Conservation (phyloP, 768 basidiomycete genomes). For the Tubosaeta sp. region DNA sequence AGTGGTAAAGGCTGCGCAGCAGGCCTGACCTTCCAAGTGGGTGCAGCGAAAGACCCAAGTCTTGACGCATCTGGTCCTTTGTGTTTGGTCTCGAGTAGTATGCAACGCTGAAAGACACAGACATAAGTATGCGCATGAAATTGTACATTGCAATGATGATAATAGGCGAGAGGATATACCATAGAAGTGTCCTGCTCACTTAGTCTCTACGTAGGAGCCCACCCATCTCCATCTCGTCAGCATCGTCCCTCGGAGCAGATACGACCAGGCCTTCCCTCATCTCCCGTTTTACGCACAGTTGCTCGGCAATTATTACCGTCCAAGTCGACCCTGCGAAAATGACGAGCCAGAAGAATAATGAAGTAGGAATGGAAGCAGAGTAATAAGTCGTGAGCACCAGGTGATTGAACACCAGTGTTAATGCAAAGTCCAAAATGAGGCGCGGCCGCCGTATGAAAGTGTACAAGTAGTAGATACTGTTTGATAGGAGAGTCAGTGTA, state of each 20-base stretch:
- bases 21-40: slow-evolving; percentile 1
- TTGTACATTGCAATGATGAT: slow-evolving; percentile 20
- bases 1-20: slow-evolving; percentile 1
- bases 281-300: slow-evolving; percentile 86
- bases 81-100: neutral
- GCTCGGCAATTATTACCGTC: slow-evolving; percentile 81
- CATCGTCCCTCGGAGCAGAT: slow-evolving; percentile 38
- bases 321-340: slow-evolving; percentile 65
- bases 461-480: slow-evolving; percentile 76
- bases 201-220: slow-evolving; percentile 52
- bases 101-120: slow-evolving; percentile 12
- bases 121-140: slow-evolving; percentile 12
- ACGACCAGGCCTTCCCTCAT: slow-evolving; percentile 80
- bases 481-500: slow-evolving; percentile 9
- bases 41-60: slow-evolving; percentile 3
- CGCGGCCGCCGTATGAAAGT: slow-evolving; percentile 86
- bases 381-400: slow-evolving; percentile 90
- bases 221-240: slow-evolving; percentile 54
- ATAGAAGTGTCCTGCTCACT: slow-evolving; percentile 38
- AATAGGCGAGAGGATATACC: slow-evolving; percentile 3
- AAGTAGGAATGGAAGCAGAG: slow-evolving; percentile 65
- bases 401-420: slow-evolving; percentile 90
- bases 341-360: slow-evolving; percentile 89
- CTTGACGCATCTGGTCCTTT: neutral
- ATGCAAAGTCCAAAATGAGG: slow-evolving; percentile 88